phyloP scores from a whole-genome alignment of 129 eudicot species.

The Lactuca sativa region DNA sequence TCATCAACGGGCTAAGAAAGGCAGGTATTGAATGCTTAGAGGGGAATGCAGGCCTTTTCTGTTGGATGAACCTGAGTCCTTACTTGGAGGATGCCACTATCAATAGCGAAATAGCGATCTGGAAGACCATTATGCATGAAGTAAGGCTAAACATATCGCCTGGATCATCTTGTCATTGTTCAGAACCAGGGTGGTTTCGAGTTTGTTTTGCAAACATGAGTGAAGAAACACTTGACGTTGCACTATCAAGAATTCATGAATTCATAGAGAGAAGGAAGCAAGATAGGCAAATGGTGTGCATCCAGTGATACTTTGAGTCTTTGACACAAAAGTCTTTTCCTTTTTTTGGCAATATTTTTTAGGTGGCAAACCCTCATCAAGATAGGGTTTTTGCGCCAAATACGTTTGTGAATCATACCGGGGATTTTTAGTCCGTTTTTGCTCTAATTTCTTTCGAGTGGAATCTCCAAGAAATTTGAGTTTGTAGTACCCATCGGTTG shows the following conservation, averaged over 20 bases:
- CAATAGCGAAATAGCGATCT: constrained; percentile 58
- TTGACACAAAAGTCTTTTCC: constrained; percentile 8
- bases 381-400: constrained; percentile 38
- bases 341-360: constrained; percentile 22
- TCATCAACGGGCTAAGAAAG: constrained; percentile 55
- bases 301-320: constrained; percentile 2
- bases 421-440: constrained; percentile 35
- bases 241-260: constrained; percentile 60
- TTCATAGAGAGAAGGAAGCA: constrained; percentile 57
- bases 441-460: constrained; percentile 24
- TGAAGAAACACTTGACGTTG: constrained; percentile 72
- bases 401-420: constrained; percentile 22
- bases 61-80: constrained; percentile 91
- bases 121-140: constrained; percentile 59
- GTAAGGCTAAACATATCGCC: constrained; percentile 87
- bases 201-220: constrained; percentile 97
- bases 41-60: constrained; percentile 90
- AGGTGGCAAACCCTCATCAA: constrained; percentile 32
- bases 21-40: constrained; percentile 79
- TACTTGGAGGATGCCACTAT: constrained; percentile 47
- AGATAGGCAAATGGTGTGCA: constrained; percentile 15
- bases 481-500: constrained; percentile 30
- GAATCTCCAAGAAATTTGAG: constrained; percentile 33
- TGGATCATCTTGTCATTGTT: constrained; percentile 88
- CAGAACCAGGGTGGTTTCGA: constrained; percentile 93